Percentiles rank a stretch among this genome's conserved stretches.
Conservation (phyloP, 75 land plant species). For the Ceratopteris richardii region DNA sequence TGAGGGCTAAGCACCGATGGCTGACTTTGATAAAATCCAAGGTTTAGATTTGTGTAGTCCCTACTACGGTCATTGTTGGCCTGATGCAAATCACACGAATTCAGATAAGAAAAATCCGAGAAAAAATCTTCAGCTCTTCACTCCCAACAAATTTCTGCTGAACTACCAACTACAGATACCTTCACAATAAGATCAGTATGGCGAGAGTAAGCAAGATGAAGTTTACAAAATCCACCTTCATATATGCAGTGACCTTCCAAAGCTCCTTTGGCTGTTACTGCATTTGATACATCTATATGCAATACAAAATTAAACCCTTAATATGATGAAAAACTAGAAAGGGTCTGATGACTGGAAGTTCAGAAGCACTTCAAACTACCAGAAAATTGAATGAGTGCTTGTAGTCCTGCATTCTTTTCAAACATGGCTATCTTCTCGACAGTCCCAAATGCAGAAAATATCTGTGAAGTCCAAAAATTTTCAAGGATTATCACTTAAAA, state of each 20-base stretch:
- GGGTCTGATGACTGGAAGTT: not conserved
- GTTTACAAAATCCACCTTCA: constrained; percentile 85
- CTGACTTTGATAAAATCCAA: constrained; percentile 33
- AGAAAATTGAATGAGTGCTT: constrained; percentile 66
- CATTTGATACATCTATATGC: constrained; percentile 48
- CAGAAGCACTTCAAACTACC: constrained; percentile 20
- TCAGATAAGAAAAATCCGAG: too few species aligned
- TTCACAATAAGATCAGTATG: constrained; percentile 78
- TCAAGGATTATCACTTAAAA: not conserved
- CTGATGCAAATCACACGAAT: constrained; percentile 21
- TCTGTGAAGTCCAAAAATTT: constrained; percentile 14
- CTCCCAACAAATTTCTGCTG: too few species aligned
- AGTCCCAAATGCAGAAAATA: constrained; percentile 66
- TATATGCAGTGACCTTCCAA: constrained; percentile 84
- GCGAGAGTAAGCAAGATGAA: constrained; percentile 72
- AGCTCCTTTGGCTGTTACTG: constrained; percentile 65
- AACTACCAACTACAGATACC: constrained; percentile 21
- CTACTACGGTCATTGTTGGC: constrained; percentile 72
- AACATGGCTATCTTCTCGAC: constrained; percentile 71
- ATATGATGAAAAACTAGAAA: not conserved
- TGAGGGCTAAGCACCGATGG: constrained; percentile 46
- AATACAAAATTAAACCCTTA: not conserved
- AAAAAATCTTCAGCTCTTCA: too few species aligned
- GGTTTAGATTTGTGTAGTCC: constrained; percentile 52
- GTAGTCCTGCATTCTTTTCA: constrained; percentile 59